Evolutionary conservation across 2,329 filamentous ascomycete genomes (phyloP).

Genomic region (Ramularia collo-cygni): DNA sequence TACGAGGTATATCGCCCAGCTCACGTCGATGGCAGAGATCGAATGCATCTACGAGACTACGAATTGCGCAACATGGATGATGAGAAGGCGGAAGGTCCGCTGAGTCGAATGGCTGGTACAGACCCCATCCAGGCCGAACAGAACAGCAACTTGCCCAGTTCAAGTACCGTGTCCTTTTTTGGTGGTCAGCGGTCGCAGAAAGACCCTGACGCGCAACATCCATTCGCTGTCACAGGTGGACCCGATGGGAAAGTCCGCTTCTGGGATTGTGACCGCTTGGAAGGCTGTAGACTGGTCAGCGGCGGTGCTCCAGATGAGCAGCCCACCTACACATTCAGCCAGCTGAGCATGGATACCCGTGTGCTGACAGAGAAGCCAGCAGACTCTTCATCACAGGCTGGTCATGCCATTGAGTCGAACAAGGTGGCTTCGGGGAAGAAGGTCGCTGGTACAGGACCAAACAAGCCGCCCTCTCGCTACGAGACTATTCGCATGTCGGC

Average conservation of each 20-base stretch:
- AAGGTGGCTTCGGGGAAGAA: conserved; percentile 33
- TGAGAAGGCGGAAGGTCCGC: conserved; percentile 78
- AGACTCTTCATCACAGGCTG: conserved; percentile 12
- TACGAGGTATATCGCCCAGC: conserved; percentile 75
- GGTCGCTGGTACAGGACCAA: conserved; percentile 7
- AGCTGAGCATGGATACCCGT: conserved; percentile 36
- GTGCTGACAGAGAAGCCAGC: conserved; percentile 32
- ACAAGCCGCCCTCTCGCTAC: conserved; percentile 62
- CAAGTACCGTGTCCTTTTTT: conserved; percentile 43
- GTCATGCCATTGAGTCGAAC: conserved; percentile 21
- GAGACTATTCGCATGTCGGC: conserved; percentile 85
- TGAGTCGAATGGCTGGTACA: conserved; percentile 73
- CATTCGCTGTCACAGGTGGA: conserved; percentile 80
- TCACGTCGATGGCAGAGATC: conserved; percentile 47
- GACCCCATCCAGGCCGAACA: conserved; percentile 44
- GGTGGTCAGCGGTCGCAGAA: conserved; percentile 65
- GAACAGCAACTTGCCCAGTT: conserved; percentile 6
- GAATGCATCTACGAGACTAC: conserved; percentile 53
- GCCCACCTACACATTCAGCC: conserved; percentile 57
- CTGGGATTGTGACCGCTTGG: conserved; percentile 78
- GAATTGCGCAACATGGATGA: conserved; percentile 86
- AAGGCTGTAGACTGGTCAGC: conserved; percentile 73
- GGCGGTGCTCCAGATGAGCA: conserved; percentile 58
- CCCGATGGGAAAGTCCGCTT: conserved; percentile 87
- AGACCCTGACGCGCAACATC: conserved; percentile 63